A percentile compares a stretch with the other conserved stretches of the same genome.
Evolutionary conservation across 1,284 basidiomycete species (phyloP).

Genomic region (Pseudozyma sp.): DNA sequence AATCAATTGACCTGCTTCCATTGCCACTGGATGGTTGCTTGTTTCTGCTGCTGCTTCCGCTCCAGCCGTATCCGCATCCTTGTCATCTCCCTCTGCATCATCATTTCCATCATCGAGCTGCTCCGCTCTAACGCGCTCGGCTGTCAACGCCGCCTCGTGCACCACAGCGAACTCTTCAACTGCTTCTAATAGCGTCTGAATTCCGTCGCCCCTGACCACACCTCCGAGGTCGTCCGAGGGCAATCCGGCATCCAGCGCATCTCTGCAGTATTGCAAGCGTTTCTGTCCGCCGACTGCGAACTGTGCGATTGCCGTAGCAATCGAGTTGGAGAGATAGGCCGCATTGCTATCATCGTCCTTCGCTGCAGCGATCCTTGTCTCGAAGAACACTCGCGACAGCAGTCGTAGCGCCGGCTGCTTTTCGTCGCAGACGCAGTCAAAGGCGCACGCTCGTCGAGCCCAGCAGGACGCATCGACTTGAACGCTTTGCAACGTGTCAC

Average conservation of each 20-base stretch:
- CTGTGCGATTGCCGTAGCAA: conserved; percentile 46
- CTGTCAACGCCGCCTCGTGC: conserved; percentile 30
- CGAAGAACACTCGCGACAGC: conserved; percentile 35
- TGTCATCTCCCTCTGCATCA: conserved; percentile 74
- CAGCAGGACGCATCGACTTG: conserved; percentile 21
- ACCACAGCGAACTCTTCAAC: conserved; percentile 48
- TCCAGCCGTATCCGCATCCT: conserved; percentile 2
- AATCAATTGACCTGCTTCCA: conserved; percentile 44
- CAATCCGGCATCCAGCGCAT: conserved; percentile 19
- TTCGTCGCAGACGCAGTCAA: conserved; percentile 19
- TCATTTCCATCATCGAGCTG: conserved; percentile 80
- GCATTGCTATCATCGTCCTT: conserved; percentile 32
- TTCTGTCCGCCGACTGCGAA: conserved; percentile 30
- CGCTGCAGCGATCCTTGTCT: conserved; percentile 24
- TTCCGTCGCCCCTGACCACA: conserved; percentile 18
- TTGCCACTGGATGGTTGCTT: conserved; percentile 16
- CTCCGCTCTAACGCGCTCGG: conserved; percentile 74
- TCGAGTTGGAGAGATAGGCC: conserved; percentile 51
- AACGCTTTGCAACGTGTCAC: conserved; percentile 19
- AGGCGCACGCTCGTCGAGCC: conserved; percentile 18
- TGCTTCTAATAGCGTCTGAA: conserved; percentile 31
- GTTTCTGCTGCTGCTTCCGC: background rate
- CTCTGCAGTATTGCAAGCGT: conserved; percentile 10
- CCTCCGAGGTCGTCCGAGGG: background rate
- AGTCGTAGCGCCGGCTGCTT: conserved; percentile 14